These are phyloP conservation scores for Serpula lacrymans DNA, from an alignment of 768 basidiomycete genomes.

Conservation along the genomic window DNA sequence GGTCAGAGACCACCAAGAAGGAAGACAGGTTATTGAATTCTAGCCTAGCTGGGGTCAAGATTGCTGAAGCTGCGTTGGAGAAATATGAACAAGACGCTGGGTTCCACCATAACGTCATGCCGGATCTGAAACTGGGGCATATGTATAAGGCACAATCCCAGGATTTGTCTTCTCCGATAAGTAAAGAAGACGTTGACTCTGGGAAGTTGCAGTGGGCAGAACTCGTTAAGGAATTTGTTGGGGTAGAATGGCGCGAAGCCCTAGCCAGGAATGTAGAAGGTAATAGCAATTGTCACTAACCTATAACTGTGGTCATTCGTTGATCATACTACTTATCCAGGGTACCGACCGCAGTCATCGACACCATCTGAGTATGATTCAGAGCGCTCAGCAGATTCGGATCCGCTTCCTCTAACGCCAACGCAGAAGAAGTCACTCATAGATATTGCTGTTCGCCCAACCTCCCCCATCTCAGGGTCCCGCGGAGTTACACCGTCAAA, in stretches of 20 bases:
- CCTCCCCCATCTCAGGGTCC: neutral
- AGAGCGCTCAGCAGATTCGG: constrained; percentile 6
- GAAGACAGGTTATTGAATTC: constrained; percentile 31
- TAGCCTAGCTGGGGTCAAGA: constrained; percentile 38
- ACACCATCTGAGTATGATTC: constrained; percentile 8
- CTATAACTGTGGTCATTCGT: too few species aligned
- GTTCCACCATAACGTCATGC: constrained; percentile 25
- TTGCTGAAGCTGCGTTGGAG: constrained; percentile 33
- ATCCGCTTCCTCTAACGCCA: constrained; percentile 5
- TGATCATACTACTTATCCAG: too few species aligned
- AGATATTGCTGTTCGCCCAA: constrained; percentile 4
- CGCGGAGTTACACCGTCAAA: constrained; percentile 2
- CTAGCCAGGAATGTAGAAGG: too few species aligned
- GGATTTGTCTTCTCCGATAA: constrained; percentile 15
- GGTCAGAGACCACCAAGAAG: constrained; percentile 8
- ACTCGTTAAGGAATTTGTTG: constrained; percentile 39
- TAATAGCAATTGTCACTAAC: too few species aligned
- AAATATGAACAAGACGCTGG: constrained; percentile 43
- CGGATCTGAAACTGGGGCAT: constrained; percentile 8
- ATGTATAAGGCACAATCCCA: neutral
- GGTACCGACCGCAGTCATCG: constrained; percentile 2
- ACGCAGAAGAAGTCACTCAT: constrained; percentile 3
- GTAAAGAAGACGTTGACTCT: constrained; percentile 31
- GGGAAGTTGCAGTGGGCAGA: constrained; percentile 41
- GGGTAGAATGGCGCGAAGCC: too few species aligned